Percentiles rank a stretch among this genome's conserved stretches.
These are phyloP conservation scores for Aspergillus sclerotioniger DNA, from an alignment of 495 filamentous ascomycete species.

Conservation along the genomic window DNA sequence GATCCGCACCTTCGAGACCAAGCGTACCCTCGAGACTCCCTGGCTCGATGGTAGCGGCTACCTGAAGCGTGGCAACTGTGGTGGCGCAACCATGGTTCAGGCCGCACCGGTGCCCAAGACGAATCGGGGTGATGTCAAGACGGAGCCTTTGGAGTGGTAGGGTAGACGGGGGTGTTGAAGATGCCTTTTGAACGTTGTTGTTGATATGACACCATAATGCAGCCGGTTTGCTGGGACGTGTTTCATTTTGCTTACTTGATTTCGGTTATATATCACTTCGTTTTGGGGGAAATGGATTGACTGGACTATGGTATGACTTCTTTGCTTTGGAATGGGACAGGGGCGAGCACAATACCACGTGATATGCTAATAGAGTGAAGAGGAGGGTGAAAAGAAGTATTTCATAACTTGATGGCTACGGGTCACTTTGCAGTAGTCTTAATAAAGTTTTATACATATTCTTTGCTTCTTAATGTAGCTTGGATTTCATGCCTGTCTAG, in stretches of 20 bases:
- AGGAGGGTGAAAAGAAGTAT: not conserved
- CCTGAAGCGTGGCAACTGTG: conserved; percentile 64
- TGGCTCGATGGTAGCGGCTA: conserved; percentile 93
- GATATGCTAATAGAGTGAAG: not conserved
- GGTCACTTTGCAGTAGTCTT: not conserved
- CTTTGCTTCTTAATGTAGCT: not conserved
- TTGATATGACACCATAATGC: conserved; percentile 9
- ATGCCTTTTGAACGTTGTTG: conserved; percentile 1
- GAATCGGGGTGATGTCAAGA: conserved; percentile 80
- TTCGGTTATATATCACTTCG: not conserved
- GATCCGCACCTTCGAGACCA: conserved; percentile 79
- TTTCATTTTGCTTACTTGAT: not conserved
- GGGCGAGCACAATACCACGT: too few relatives aligned
- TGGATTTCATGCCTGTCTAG: too few relatives aligned
- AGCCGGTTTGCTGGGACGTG: not conserved
- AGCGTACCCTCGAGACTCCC: conserved; percentile 73
- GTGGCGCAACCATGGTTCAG: conserved; percentile 70
- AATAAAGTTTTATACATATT: not conserved
- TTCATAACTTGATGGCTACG: not conserved
- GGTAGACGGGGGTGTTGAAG: not conserved
- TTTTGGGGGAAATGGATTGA: not conserved
- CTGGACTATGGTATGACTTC: not conserved
- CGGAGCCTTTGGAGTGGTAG: conserved; percentile 92
- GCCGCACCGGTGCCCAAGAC: conserved; percentile 85
- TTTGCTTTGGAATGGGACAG: not conserved